Base-by-base conservation (phyloP, 495 filamentous ascomycete genomes). In the Talaromyces wortmannii region DNA sequence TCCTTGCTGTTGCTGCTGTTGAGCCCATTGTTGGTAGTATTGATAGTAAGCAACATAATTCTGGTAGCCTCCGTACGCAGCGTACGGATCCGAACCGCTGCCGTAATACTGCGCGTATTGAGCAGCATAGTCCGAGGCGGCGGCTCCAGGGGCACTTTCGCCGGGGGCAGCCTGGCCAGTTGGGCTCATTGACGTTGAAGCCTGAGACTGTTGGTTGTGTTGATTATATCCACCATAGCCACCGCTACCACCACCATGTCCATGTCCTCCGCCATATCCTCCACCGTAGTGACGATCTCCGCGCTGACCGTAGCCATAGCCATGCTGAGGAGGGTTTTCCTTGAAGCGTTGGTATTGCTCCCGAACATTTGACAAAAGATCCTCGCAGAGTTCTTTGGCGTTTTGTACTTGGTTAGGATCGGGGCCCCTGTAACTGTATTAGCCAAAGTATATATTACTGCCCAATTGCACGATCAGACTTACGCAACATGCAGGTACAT, bases 401-500 rank as follows among this genome's bases (percentile, higher is more conserved):
- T 82, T 79, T 56, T 91, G 76, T n/a, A 98, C 92, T 68, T 92
- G 87, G 43, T 81, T 79, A 6, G 89, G 82, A 67, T 96, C 89
- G 6, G 92, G 92, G 0, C 91, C 94, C 59, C 91, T 96, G 59
- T 16, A 29, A 11, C 43, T 15, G n/a, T 51, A 81, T 72, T 73
- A 74, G 63, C 32, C 48, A 48, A 40, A 11, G 44, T 31, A 15
- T 7, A 7, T 23, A 45, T 43, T 11, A 44, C 40, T 15, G 5
- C 6, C 10, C 13, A 36, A 30, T 5, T 7, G 30, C 47, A 48
- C 57, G 79, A 85, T 68, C 77, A 36, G 15, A 52, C 55, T 43
- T 56, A 96, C 91, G 92, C 88, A 50, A 97, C 91, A 66, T 97
- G 92, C 44, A 98, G 76, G 64, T 88, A 97, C 88, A 98, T 96